Evolutionary conservation across 768 basidiomycete species (phyloP).

Genomic region (Austroboletus eburneus): DNA sequence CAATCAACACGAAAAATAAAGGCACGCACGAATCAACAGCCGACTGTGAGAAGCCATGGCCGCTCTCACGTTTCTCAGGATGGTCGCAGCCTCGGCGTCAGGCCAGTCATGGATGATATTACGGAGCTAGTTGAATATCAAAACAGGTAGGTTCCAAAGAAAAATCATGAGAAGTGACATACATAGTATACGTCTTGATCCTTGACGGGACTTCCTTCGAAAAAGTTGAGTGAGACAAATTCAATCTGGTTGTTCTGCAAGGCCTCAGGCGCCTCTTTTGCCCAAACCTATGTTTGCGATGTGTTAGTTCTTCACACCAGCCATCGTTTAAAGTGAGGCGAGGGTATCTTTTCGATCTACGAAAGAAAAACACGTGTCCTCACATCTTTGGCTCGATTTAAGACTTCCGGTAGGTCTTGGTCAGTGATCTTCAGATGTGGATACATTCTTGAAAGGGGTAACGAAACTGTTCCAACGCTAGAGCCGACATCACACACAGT

Average conservation of each 20-base stretch:
- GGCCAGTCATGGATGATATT: conserved; percentile 36
- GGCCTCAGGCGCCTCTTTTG: conserved; percentile 12
- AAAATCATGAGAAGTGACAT: background rate
- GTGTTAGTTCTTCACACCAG: background rate
- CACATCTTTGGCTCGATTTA: conserved; percentile 20
- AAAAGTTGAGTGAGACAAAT: conserved; percentile 19
- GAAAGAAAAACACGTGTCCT: background rate
- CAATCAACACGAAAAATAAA: background rate
- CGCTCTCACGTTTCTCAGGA: conserved; percentile 27
- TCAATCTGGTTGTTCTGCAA: conserved; percentile 14
- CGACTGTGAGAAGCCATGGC: conserved; percentile 30
- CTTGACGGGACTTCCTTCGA: conserved; percentile 13
- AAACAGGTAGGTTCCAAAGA: background rate
- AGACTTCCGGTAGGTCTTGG: conserved; percentile 29
- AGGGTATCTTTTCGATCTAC: background rate
- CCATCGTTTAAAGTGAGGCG: background rate
- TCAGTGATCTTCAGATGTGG: conserved; percentile 25
- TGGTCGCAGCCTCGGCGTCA: conserved; percentile 27
- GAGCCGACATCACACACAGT: conserved; percentile 30
- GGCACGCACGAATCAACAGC: conserved; percentile 31
- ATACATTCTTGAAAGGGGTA: conserved; percentile 22
- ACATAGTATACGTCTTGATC: conserved; percentile 26
- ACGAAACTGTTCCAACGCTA: conserved; percentile 27
- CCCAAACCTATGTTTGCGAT: conserved; percentile 12
- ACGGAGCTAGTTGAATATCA: conserved; percentile 15